Base-by-base conservation (phyloP, 2,329 filamentous ascomycete genomes). In the Chrysoporthe austroafricana region DNA sequence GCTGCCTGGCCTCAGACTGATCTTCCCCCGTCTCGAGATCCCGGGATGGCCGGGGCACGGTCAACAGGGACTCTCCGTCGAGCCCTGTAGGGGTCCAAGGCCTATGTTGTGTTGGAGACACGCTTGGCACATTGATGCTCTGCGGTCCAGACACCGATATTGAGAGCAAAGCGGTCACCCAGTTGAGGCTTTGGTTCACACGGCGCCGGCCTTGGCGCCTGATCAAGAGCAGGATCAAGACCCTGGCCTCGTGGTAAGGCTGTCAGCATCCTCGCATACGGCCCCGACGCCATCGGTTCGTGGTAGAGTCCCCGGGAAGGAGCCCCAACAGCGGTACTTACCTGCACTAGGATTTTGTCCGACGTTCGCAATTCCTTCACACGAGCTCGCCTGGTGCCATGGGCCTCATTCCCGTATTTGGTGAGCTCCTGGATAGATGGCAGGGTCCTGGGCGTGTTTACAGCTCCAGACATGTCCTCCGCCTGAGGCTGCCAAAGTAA, bases 211-310 rank as follows among this genome's bases (percentile, higher is more conserved):
- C 34, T 36, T 57, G 26, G 52, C 32, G 39, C 18, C 54, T 57
- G 54, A 57, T 57, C 54, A 57, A 3, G 39, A 13, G 39, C 54
- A 57, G 32, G 32, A 39, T 54, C 16, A 11, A 34, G 14, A 32
- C 21, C 54, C 54, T 34, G 18, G 54, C 34, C 34, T 57, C 32
- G 18, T n/a, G 7, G 54, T n/a, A 57, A 57, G 54, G 54, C 54
- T 57, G 54, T 18, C 54, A 18, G 54, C 34, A 57, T 39, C 34
- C 54, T 57, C 26, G 18, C 50, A 21, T 54, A 32, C 21, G 4
- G 13, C 26, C 50, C 32, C 50, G 50, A 34, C 50, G 32, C 11
- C 50, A 54, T 13, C 21, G 50, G 21, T 54, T 54, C 50, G 3
- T 54, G 50, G 21, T 26, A 32, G 50, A 7, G 9, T 6, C 50